phyloP scores from a whole-genome alignment of 345 rosid genomes.

The Combretum micranthum region DNA sequence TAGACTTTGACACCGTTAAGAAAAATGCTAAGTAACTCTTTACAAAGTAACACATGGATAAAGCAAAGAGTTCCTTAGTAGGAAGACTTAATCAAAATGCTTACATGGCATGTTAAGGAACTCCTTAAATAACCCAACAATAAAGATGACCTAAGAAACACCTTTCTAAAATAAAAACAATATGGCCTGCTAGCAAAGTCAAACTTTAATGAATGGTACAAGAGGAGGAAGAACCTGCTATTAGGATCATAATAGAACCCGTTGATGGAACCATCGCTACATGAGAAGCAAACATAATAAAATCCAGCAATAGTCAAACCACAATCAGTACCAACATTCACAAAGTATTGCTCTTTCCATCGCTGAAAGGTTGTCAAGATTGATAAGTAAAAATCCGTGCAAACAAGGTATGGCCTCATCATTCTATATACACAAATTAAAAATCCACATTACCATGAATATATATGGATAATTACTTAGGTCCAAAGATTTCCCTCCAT shows the following conservation, averaged over 20 bases:
- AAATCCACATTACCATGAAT: constrained; percentile 56
- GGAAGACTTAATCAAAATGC: too few species aligned
- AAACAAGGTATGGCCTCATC: neutral
- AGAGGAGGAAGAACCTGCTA: constrained; percentile 45
- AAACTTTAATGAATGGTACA: neutral
- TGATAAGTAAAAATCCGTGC: constrained; percentile 3
- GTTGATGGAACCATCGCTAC: constrained; percentile 78
- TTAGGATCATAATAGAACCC: constrained; percentile 96
- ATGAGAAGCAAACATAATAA: constrained; percentile 94
- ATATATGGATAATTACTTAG: constrained; percentile 61
- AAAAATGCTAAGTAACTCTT: too few species aligned
- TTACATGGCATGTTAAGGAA: too few species aligned
- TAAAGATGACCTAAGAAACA: too few species aligned
- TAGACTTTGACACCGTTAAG: too few species aligned
- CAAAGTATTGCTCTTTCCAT: constrained; percentile 96
- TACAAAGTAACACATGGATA: too few species aligned
- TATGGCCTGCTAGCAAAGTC: neutral
- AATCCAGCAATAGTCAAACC: constrained; percentile 94
- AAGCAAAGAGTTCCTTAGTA: too few species aligned
- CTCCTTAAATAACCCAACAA: too few species aligned
- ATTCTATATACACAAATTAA: neutral
- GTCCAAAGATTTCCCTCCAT: constrained; percentile 84
- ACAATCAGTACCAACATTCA: constrained; percentile 91
- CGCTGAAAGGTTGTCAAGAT: constrained; percentile 36
- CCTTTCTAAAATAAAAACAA: neutral